Evolutionary conservation across 1,284 basidiomycete species (phyloP), one percentile per base, ranked within the genome.

Genomic region (Rhodotorula mucilaginosa): DNA sequence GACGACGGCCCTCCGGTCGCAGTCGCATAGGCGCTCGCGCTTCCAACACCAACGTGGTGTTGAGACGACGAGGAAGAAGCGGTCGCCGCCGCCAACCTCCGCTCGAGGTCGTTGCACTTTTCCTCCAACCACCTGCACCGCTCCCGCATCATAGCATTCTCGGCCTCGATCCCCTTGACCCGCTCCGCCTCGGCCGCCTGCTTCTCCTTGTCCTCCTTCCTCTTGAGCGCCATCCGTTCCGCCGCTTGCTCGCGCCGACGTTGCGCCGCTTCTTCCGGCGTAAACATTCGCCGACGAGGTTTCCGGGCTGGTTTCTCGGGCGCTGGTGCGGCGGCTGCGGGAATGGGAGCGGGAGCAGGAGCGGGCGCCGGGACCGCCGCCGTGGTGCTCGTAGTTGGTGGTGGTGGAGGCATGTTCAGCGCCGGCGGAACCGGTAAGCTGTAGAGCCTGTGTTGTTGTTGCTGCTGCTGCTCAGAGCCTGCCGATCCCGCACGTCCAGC

Each of bases 181-280:
- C 58, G 23, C 39, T 5, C 31, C 39, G 34, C 34, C 16, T 44
- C 46, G 52, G 26, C 44, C 49, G 10, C 58, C 34, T 65, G 61
- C n/a, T 68, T 60, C 58, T 58, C 34, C 49, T 31, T 62, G 39
- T 46, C n/a, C 23, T 21, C 47, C 49, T 44, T 39, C 1, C 67
- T 39, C 7, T 34, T 29, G 49, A 44, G 51, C 5, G 56, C 58
- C 57, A 62, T 56, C 19, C 67, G 58, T 34, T 52, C 52, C 16
- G 59, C 51, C 47, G 65, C 67, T 39, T 66, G 67, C 19, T 44
- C 59, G 29, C 47, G 39, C 7, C 70, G 58, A 0, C 70, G 70
- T 31, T 61, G 59, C 13, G 47, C 49, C 2, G 70, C 70, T 51
- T 72, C 67, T 8, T 52, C 54, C 4, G 48, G 49, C 31, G 70